Evolutionary conservation across 768 basidiomycete species (phyloP).

Genomic region (Boletus reticulatus): DNA sequence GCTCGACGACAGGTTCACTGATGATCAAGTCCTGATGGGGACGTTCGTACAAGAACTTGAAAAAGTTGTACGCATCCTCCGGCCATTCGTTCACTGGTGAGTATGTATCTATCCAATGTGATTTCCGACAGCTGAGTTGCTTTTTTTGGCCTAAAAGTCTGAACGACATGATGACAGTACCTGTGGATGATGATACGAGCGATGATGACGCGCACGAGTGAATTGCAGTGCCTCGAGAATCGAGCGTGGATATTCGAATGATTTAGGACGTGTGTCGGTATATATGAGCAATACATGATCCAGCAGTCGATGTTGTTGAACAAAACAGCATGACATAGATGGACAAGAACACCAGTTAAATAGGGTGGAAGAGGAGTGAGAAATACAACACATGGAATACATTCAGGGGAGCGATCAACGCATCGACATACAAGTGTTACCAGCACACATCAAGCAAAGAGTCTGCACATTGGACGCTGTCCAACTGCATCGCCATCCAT

Average conservation of each 20-base stretch:
- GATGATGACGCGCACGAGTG: conserved; percentile 8
- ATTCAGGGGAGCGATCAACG: conserved; percentile 17
- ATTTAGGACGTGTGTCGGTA: background rate
- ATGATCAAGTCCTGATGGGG: conserved; percentile 65
- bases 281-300: background rate
- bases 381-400: background rate
- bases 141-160: conserved; percentile 40
- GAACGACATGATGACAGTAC: conserved; percentile 70
- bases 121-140: background rate
- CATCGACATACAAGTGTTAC: conserved; percentile 6
- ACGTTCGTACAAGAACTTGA: conserved; percentile 64
- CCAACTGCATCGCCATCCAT: background rate
- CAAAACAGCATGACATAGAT: too few species aligned
- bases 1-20: conserved; percentile 54
- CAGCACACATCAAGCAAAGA: conserved; percentile 3
- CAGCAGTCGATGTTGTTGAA: background rate
- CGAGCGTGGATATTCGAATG: background rate
- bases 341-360: background rate
- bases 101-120: conserved; percentile 15
- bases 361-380: background rate
- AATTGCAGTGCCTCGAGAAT: background rate
- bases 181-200: conserved; percentile 25
- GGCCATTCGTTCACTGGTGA: conserved; percentile 80
- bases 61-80: conserved; percentile 50
- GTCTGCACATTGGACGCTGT: conserved; percentile 1